phyloP scores from a whole-genome alignment of 2,329 filamentous ascomycete genomes.

The Aspergillus tanneri region DNA sequence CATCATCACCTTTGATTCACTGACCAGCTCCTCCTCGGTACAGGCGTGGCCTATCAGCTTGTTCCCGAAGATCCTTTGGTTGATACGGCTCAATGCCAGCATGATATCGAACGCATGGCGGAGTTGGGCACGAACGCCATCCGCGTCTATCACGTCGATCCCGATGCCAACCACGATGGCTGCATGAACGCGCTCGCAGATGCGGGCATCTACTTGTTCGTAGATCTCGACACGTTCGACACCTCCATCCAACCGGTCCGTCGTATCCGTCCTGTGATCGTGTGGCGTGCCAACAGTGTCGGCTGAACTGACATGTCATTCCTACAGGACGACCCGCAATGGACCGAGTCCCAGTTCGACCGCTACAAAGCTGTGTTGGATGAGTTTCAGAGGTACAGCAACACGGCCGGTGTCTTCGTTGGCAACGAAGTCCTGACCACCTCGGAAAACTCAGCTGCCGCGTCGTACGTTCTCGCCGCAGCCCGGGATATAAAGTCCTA shows the following conservation, averaged over 20 bases:
- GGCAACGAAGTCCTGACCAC: slow-evolving; percentile 75
- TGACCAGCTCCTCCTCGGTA: slow-evolving; percentile 3
- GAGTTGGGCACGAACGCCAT: slow-evolving; percentile 79
- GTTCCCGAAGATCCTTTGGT: slow-evolving; percentile 71
- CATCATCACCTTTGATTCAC: slow-evolving; percentile 6
- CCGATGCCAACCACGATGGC: slow-evolving; percentile 65
- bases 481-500: slow-evolving; percentile 80
- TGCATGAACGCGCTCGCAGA: slow-evolving; percentile 81
- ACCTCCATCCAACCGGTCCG: slow-evolving; percentile 46
- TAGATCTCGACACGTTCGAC: slow-evolving; percentile 66
- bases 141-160: slow-evolving; percentile 84
- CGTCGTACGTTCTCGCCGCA: slow-evolving; percentile 81
- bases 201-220: slow-evolving; percentile 77
- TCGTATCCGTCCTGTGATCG: background rate
- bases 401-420: slow-evolving; percentile 79
- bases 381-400: slow-evolving; percentile 72
- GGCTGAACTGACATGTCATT: slow-evolving; percentile 5
- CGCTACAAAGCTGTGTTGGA: slow-evolving; percentile 72
- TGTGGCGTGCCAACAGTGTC: background rate
- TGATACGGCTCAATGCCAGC: slow-evolving; percentile 71
- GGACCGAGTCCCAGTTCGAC: slow-evolving; percentile 70
- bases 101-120: slow-evolving; percentile 75
- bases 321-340: slow-evolving; percentile 58
- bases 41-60: slow-evolving; percentile 72
- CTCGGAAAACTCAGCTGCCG: slow-evolving; percentile 58